Base-by-base conservation (phyloP, 352 stramenopile species). In the Phytopythium chamaehyphon region DNA sequence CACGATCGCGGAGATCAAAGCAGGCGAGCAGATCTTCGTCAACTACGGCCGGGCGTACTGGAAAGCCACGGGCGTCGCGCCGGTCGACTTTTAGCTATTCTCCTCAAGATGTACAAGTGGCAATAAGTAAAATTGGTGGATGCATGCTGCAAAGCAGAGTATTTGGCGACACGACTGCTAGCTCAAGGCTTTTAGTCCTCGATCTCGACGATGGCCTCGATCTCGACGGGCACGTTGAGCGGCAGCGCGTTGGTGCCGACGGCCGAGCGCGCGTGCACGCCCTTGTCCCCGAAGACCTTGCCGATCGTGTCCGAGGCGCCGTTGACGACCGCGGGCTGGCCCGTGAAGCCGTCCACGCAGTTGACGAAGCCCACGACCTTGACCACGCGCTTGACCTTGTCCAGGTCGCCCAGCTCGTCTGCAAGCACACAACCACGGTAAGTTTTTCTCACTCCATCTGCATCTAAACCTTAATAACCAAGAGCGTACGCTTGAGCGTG, bases 361-460 rank as follows among this genome's bases (percentile, higher is more conserved):
- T 98, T 97, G 39, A 98, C 95, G 66, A 98, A 98, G 55, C 95
- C 95, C 42, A 98, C 88, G 48, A 98, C 70, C 84, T 98, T 98
- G 26, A 98, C 90, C 45, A 98, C 75, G 56, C 90, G 80, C 69
- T 92, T 95, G 51, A 98, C 82, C 51, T 90, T 82, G 72, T 98
- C 93, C 46, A 98, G 75, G 68, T 98, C 91, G 38, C 88, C 88
- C 36, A 96, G 59, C 55, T 95, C 85, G 38, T 84, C 77, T 90
- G 50, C 38, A 24, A 4, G 9, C 15, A 47, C 28, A 49, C 42
- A 60, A 46, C 21, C 22, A 37, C 40, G 18, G 44, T 54, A 44
- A 36, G 54, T 23, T 31, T 45, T 38, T 15, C 15, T 23, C 21
- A 28, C 8, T 46, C 6, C 31, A 35, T 21, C 22, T 7, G 2